These are phyloP conservation scores for Acanthamoeba triangularis DNA, from an alignment of 208 protist genomes.

Conservation along the genomic window DNA sequence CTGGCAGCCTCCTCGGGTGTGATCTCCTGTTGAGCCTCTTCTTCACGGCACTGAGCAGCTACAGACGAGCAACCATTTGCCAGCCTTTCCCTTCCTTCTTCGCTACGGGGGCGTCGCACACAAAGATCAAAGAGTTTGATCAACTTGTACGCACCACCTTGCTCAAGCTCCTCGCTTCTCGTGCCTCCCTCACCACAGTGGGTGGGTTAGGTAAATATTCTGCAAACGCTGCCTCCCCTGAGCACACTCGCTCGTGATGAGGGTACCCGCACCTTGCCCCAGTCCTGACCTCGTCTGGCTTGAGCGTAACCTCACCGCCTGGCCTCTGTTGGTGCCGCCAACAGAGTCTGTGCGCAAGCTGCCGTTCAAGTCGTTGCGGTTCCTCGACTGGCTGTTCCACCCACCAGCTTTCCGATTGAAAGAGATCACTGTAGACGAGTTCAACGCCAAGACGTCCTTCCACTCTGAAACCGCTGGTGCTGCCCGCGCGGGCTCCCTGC, in stretches of 20 bases:
- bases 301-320: background rate
- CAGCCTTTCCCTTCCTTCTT: conserved; percentile 39
- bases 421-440: background rate
- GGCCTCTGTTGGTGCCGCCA: background rate
- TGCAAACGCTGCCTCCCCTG: background rate
- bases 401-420: conserved; percentile 17
- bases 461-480: background rate
- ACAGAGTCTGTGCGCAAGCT: conserved; percentile 9
- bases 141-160: background rate
- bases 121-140: conserved; percentile 41
- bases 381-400: conserved; percentile 34
- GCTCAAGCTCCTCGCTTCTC: background rate
- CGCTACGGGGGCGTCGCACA: background rate
- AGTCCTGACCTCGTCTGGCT: too few species aligned
- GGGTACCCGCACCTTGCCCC: background rate
- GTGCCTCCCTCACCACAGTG: background rate
- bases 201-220: background rate
- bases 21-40: conserved; percentile 59
- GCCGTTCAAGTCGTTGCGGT: background rate
- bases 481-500: background rate
- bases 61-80: conserved; percentile 60
- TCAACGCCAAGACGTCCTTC: conserved; percentile 39
- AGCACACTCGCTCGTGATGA: background rate
- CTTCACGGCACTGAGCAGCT: background rate
- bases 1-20: background rate